phyloP scores from a whole-genome alignment of 2,329 filamentous ascomycete species.

The Magnaporthales sp. region DNA sequence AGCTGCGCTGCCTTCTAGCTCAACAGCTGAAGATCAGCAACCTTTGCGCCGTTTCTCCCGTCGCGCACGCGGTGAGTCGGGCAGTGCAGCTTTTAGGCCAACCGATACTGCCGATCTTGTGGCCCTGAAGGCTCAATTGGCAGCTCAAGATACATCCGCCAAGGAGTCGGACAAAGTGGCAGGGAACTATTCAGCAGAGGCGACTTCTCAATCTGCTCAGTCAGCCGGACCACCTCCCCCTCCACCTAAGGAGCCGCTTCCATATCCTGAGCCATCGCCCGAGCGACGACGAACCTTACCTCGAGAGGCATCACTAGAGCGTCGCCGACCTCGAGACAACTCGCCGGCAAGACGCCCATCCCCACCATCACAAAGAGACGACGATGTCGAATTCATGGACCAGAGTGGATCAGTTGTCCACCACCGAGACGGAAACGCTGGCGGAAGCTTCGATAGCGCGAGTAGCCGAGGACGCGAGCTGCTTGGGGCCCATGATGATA shows the following conservation, averaged over 20 bases:
- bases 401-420: not conserved
- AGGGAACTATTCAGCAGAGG: not conserved
- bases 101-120: constrained; percentile 41
- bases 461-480: constrained; percentile 1
- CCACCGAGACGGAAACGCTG: not conserved
- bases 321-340: not conserved
- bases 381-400: not conserved
- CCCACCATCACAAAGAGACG: not conserved
- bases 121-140: constrained; percentile 41
- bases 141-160: constrained; percentile 28
- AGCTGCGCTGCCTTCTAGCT: constrained; percentile 4
- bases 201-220: not conserved
- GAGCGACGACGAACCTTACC: not conserved
- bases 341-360: not conserved
- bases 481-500: not conserved
- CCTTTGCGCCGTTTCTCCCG: constrained; percentile 18
- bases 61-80: constrained; percentile 26
- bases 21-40: constrained; percentile 30
- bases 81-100: constrained; percentile 38
- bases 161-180: constrained; percentile 9
- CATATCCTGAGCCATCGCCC: not conserved
- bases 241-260: not conserved
- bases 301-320: constrained; percentile 1
- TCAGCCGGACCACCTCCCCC: not conserved
- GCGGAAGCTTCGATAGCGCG: constrained; percentile 3